Evolutionary conservation across 2,329 filamentous ascomycete species (phyloP), one percentile per base, ranked within the genome.

Genomic region (Colletotrichum neosansevieriae): DNA sequence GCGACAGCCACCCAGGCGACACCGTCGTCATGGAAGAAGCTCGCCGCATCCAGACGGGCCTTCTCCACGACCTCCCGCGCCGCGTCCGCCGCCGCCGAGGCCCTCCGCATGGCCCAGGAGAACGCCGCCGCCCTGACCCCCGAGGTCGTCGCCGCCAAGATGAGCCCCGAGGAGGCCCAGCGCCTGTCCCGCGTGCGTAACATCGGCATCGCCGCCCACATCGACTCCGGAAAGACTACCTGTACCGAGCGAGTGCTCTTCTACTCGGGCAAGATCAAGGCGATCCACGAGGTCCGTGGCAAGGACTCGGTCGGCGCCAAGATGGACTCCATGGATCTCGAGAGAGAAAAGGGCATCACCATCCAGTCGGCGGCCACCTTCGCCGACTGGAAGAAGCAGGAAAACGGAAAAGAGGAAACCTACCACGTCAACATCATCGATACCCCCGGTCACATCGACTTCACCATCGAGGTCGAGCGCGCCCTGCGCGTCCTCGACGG

Each of bases 311-410:
- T 98, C 45, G 96, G 96, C 72, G 96, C 96, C 70, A 99, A 99
- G 85, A 99, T 99, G 96, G 96, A 99, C 84, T 98, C 94, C 29
- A 99, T 99, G 96, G 96, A 99, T 75, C 86, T 99, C 73, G 96
- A 99, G 83, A 88, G 96, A 81, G 96, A 98, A 80, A 97, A 98
- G 85, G 96, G 96, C 75, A 99, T 99, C 79, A 99, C 96, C 66
- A 99, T 99, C 76, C 95, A 99, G 81, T 98, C 95, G 73, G 96
- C 96, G 11, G 96, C 96, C 24, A 99, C 96, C 1, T 99, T 97
- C 80, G 97, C 94, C 80, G 94, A 99, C 82, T 99, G 96, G 96
- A 83, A 92, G 73, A 98, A 97, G 85, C 91, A 89, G 80, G 91
- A 93, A 75, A 83, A 95, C 72, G 92, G 92, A 73, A 88, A 92